A percentile compares a stretch with the other conserved stretches of the same genome.
These are phyloP conservation scores for Echium plantagineum DNA, from an alignment of 257 asterid genomes.

Conservation along the genomic window DNA sequence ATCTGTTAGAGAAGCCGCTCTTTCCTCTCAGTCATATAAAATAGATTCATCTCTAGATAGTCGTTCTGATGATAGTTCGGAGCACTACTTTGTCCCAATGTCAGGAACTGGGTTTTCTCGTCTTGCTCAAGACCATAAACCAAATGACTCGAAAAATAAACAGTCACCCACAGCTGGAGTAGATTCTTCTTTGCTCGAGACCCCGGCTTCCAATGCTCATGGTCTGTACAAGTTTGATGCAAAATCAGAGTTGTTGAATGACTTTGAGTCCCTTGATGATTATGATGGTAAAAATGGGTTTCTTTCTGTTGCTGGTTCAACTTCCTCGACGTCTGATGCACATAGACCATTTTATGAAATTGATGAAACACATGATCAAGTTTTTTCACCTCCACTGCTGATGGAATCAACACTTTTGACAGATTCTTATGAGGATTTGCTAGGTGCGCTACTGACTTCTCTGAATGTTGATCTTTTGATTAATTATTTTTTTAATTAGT, in stretches of 20 bases:
- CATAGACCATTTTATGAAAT: constrained; percentile 60
- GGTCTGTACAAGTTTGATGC: constrained; percentile 51
- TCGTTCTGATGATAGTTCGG: constrained; percentile 78
- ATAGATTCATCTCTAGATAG: constrained; percentile 67
- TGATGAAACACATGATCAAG: constrained; percentile 77
- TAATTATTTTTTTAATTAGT: not conserved
- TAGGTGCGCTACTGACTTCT: constrained; percentile 46
- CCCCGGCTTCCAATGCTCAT: constrained; percentile 30
- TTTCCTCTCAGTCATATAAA: constrained; percentile 42
- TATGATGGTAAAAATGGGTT: constrained; percentile 60
- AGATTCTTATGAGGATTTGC: constrained; percentile 90
- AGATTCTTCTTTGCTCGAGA: constrained; percentile 49
- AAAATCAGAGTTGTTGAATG: constrained; percentile 39
- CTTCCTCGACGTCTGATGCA: constrained; percentile 66
- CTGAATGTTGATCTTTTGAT: constrained; percentile 4
- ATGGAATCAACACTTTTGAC: constrained; percentile 66
- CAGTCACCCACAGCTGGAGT: constrained; percentile 45
- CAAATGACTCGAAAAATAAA: constrained; percentile 36
- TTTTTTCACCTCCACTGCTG: constrained; percentile 87
- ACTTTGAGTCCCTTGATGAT: constrained; percentile 64
- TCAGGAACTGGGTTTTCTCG: constrained; percentile 61
- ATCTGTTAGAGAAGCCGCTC: constrained; percentile 97
- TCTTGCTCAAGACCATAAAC: constrained; percentile 43
- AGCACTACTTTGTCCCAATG: constrained; percentile 80
- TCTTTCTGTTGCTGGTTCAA: constrained; percentile 69